Evolutionary conservation across 2,329 filamentous ascomycete species (phyloP).

Genomic region (Botryotinia narcissicola): DNA sequence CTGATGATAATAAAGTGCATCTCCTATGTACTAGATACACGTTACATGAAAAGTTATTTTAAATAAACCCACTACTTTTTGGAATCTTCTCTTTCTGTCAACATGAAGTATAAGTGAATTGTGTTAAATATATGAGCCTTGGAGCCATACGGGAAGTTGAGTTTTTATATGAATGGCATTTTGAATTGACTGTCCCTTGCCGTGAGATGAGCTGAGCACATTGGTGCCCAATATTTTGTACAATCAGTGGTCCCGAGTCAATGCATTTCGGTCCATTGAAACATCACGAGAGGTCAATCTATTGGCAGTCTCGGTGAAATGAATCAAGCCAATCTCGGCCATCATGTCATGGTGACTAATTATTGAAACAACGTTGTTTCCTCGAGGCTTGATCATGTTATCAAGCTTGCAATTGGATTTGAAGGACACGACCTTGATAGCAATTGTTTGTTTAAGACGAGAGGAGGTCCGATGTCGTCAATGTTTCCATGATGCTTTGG

Average conservation of each 20-base stretch:
- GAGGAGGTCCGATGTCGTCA: not conserved
- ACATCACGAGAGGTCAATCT: not conserved
- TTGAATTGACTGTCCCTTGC: not conserved
- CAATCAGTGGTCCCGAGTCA: not conserved
- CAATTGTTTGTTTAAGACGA: not conserved
- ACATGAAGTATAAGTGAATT: not conserved
- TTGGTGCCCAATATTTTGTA: slow-evolving; percentile 9
- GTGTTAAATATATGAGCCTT: not conserved
- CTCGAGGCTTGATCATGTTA: not conserved
- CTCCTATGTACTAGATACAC: not conserved
- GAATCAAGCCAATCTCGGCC: slow-evolving; percentile 12
- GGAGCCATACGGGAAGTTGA: not conserved
- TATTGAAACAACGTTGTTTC: not conserved
- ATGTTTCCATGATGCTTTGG: not conserved
- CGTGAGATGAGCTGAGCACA: not conserved
- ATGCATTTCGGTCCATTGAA: slow-evolving; percentile 12
- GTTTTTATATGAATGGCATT: not conserved
- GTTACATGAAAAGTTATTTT: not conserved
- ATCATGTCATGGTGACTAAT: slow-evolving; percentile 3
- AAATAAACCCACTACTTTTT: not conserved
- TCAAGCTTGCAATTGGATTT: not conserved
- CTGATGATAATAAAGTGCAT: not conserved
- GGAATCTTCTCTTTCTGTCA: not conserved
- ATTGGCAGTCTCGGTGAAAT: slow-evolving; percentile 6
- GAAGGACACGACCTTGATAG: not conserved